Base-by-base conservation (phyloP, 768 basidiomycete genomes). In the Lactarius tabidus region DNA sequence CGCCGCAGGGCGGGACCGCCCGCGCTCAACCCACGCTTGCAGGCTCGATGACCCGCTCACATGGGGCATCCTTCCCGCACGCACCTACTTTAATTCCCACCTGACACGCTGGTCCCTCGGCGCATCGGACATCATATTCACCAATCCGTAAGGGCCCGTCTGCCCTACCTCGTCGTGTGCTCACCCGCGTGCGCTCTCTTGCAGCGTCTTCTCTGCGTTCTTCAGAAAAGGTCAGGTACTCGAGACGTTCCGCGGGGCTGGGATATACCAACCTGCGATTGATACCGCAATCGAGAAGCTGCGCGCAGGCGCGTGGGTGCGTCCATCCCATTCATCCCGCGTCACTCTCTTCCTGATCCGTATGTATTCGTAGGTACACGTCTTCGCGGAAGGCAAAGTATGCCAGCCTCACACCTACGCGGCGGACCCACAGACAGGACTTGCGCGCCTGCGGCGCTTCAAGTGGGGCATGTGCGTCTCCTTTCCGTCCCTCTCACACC, bases 111-210 rank as follows among this genome's bases (percentile, higher is more conserved):
- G 95, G 95, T 88, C 92, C 6, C 82, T 97, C 28, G 95, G 95
- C 39, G 93, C 93, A 12, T 88, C 90, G 8, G 95, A 98, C 63
- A 86, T 98, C 72, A 88, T 96, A 81, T 98, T 97, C 75, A 97
- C 92, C 6, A 96, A 94, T 76, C 86, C 89, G 88, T 93, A 72
- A 79, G 88, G 18, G 2, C 18, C 0, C 15, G n/a, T 48, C 58
- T 20, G 28, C 38, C 56, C 33, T n/a, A 60, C 41, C 48, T 66
- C 62, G 12, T 48, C 45, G 12, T 26, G 23, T 57, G 67, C 71
- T 60, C 80, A 14, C 48, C 41, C 20, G 20, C 67, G 74, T 29
- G 6, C 39, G 53, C 53, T 48, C 52, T 67, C 57, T 62, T 66
- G 62, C 74, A 95, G 93, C 75, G 69, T 92, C 53, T 87, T 90